These are phyloP conservation scores for Selaginella moellendorffii DNA, from an alignment of 75 land plant genomes.

Conservation along the genomic window DNA sequence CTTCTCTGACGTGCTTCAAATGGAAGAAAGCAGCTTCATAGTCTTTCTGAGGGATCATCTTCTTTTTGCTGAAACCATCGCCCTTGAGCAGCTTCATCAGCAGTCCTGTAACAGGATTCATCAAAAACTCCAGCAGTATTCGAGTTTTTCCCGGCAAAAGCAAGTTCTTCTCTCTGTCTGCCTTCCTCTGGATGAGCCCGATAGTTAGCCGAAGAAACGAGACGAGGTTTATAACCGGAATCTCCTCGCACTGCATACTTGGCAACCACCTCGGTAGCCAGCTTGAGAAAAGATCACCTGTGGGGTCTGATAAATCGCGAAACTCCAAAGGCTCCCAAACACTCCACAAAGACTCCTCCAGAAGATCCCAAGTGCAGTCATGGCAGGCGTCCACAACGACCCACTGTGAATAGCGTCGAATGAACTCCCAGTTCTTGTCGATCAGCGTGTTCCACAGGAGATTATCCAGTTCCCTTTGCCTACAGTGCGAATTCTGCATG, in stretches of 20 bases:
- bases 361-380: conserved; percentile 13
- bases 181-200: not conserved
- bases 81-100: conserved; percentile 18
- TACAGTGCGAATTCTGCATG: conserved; percentile 4
- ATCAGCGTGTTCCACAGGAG: conserved; percentile 18
- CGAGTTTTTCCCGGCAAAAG: not conserved
- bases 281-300: not conserved
- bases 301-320: conserved; percentile 4
- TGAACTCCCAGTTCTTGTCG: conserved; percentile 18
- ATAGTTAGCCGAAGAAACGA: conserved; percentile 8
- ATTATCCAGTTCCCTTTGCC: conserved; percentile 11
- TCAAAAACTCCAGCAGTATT: conserved; percentile 15
- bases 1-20: not conserved
- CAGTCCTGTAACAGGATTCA: conserved; percentile 26
- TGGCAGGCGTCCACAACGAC: conserved; percentile 18
- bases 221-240: conserved; percentile 3
- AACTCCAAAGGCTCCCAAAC: conserved; percentile 12
- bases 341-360: conserved; percentile 8
- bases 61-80: not conserved
- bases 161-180: not conserved
- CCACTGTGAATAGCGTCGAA: conserved; percentile 17
- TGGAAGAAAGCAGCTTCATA: not conserved
- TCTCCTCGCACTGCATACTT: conserved; percentile 9
- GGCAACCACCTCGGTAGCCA: conserved; percentile 5
- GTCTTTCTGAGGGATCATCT: not conserved